A percentile compares a stretch with the other conserved stretches of the same genome.
phyloP scores from a whole-genome alignment of 192 early-diverging fungal genomes.

The Piromyces sp. region DNA sequence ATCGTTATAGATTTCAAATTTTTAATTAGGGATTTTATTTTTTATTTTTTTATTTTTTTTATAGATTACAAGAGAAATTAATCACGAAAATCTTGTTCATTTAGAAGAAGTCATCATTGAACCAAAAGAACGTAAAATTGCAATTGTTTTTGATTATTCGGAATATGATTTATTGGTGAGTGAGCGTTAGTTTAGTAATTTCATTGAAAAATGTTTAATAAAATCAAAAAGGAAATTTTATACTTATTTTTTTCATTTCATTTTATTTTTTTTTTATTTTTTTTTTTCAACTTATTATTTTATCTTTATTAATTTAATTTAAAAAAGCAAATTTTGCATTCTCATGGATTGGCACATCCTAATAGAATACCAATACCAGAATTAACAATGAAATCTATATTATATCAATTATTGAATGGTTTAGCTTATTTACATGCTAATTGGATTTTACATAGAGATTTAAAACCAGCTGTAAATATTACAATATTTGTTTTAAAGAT shows the following conservation, averaged over 20 bases:
- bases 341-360: slow-evolving; percentile 47
- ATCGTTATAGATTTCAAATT: too few species aligned
- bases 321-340: slow-evolving; percentile 69
- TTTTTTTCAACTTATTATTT: too few species aligned
- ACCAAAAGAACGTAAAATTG: slow-evolving; percentile 62
- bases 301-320: too few species aligned
- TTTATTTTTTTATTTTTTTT: neutral
- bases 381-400: slow-evolving; percentile 28
- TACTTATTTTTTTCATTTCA: too few species aligned
- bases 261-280: too few species aligned
- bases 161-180: slow-evolving; percentile 74
- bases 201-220: too few species aligned
- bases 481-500: too few species aligned
- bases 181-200: too few species aligned
- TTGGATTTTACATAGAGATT: slow-evolving; percentile 38
- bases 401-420: slow-evolving; percentile 37
- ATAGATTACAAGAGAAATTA: slow-evolving; percentile 70
- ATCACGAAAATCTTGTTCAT: slow-evolving; percentile 72
- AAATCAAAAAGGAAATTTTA: too few species aligned
- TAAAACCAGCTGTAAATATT: slow-evolving; percentile 9
- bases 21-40: too few species aligned
- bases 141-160: slow-evolving; percentile 94
- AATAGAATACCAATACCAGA: slow-evolving; percentile 66
- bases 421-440: slow-evolving; percentile 37
- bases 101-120: slow-evolving; percentile 78